Conservation (phyloP, 2,329 filamentous ascomycete species). For the Epichloe glyceriae region DNA sequence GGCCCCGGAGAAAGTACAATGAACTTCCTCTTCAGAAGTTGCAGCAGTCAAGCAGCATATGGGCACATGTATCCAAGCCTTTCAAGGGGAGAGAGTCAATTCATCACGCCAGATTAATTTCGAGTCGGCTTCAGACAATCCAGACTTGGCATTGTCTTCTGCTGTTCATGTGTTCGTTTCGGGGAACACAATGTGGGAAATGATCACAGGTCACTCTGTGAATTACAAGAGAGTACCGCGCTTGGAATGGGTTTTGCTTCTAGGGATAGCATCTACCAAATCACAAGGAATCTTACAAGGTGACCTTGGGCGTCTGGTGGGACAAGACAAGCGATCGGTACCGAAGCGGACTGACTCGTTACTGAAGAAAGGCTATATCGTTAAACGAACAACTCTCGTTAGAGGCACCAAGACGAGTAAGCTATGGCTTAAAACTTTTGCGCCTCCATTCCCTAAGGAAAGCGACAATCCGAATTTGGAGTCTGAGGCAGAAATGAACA, state of each 20-base stretch:
- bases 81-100: background rate
- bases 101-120: background rate
- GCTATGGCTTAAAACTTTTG: constrained; percentile 45
- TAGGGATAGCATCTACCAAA: constrained; percentile 43
- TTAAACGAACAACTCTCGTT: constrained; percentile 45
- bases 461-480: constrained; percentile 12
- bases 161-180: constrained; percentile 30
- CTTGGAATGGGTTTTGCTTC: constrained; percentile 45
- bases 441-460: constrained; percentile 30
- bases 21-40: constrained; percentile 26
- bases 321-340: constrained; percentile 51
- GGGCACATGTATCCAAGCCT: background rate
- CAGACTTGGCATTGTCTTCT: background rate
- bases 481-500: constrained; percentile 21
- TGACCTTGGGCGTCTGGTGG: constrained; percentile 42
- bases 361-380: constrained; percentile 47
- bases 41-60: constrained; percentile 6
- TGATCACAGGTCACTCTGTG: constrained; percentile 43
- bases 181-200: constrained; percentile 45
- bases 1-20: constrained; percentile 20
- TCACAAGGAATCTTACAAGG: constrained; percentile 46
- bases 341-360: constrained; percentile 48
- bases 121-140: background rate
- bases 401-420: constrained; percentile 49
- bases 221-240: constrained; percentile 45